A percentile compares a stretch with the other conserved stretches of the same genome.
These are phyloP conservation scores for Glycine soja DNA, from an alignment of 306 rosid species.

Conservation along the genomic window DNA sequence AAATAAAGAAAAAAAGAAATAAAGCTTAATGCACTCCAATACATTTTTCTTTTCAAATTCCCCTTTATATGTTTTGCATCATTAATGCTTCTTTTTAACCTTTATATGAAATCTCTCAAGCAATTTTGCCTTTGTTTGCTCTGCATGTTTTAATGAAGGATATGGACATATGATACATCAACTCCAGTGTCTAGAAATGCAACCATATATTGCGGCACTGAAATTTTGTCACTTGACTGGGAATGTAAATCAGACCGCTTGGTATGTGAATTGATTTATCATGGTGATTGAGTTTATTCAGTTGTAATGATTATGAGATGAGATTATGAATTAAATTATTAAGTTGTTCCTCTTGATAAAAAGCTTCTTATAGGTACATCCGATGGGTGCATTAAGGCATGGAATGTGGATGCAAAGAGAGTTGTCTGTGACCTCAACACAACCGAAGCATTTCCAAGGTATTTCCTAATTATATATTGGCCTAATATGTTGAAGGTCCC, in stretches of 20 bases:
- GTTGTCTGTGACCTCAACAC: conserved; percentile 96
- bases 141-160: conserved; percentile 58
- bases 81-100: conserved; percentile 22
- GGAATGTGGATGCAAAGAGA: conserved; percentile 98
- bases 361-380: conserved; percentile 98
- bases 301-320: conserved; percentile 29
- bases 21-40: conserved; percentile 9
- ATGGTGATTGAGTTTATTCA: conserved; percentile 16
- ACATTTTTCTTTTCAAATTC: conserved; percentile 26
- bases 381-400: conserved; percentile 90
- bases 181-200: conserved; percentile 95
- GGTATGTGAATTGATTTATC: conserved; percentile 65
- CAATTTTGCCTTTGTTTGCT: conserved; percentile 41
- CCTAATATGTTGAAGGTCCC: neutral
- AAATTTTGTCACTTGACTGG: conserved; percentile 93
- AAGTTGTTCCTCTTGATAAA: conserved; percentile 55
- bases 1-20: neutral
- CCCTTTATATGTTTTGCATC: conserved; percentile 32
- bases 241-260: conserved; percentile 96
- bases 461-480: conserved; percentile 29
- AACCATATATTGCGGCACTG: conserved; percentile 94
- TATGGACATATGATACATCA: conserved; percentile 94
- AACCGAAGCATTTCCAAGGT: conserved; percentile 88
- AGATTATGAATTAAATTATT: conserved; percentile 42
- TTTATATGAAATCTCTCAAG: conserved; percentile 33